A percentile compares a stretch with the other conserved stretches of the same genome.
Evolutionary conservation across 2,329 filamentous ascomycete genomes (phyloP).

Genomic region (Penicillium sp.): DNA sequence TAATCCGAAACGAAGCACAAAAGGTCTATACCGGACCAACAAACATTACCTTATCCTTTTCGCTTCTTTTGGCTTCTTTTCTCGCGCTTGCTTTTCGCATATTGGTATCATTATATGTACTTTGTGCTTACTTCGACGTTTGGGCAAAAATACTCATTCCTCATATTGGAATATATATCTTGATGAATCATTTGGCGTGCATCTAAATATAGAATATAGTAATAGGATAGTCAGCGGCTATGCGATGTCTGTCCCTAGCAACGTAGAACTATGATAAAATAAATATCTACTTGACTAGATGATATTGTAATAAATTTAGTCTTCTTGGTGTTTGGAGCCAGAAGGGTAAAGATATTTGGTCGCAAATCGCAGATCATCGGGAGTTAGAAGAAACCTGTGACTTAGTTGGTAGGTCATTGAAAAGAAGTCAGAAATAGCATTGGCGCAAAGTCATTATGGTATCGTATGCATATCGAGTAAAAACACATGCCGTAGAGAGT

Average conservation of each 20-base stretch:
- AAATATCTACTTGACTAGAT: neutral
- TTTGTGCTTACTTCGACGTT: too few relatives aligned
- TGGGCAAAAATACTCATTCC: neutral
- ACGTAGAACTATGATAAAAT: fast-evolving
- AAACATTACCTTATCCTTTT: neutral
- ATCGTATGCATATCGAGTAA: neutral
- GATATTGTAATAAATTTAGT: neutral
- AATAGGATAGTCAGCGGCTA: neutral
- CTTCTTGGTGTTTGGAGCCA: neutral
- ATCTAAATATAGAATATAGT: neutral
- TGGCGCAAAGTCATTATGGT: conserved; percentile 1
- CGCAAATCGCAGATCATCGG: neutral
- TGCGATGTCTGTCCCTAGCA: neutral
- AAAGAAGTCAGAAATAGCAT: neutral
- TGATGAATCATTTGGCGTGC: neutral
- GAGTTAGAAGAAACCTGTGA: neutral
- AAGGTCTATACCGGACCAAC: neutral
- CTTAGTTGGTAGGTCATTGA: too few relatives aligned
- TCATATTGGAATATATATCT: too few relatives aligned
- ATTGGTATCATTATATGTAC: too few relatives aligned
- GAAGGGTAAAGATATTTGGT: neutral
- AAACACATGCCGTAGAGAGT: neutral
- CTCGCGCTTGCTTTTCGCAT: too few relatives aligned
- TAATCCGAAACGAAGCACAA: neutral
- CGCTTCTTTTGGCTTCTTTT: neutral